phyloP scores from a whole-genome alignment of 257 asterid genomes.

The Osmanthus fragrans region DNA sequence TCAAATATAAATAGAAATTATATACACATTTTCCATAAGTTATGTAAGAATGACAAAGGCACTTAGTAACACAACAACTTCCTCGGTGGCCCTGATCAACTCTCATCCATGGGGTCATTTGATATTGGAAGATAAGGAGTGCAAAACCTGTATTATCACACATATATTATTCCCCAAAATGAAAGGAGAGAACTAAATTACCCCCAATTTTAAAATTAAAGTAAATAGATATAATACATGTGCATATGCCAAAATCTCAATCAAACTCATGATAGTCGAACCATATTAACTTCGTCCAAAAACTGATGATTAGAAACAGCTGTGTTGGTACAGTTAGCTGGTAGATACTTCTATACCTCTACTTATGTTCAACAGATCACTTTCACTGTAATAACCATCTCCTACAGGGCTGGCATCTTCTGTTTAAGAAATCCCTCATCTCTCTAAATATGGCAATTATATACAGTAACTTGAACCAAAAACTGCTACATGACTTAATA shows the following conservation, averaged over 20 bases:
- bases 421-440: not conserved
- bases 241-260: not conserved
- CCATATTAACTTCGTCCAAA: no score
- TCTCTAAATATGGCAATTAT: not conserved
- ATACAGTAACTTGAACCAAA: not conserved
- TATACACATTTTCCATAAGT: not conserved
- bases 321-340: not conserved
- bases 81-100: not conserved
- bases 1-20: not conserved
- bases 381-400: not conserved
- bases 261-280: no score
- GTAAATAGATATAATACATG: no score
- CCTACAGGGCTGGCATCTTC: not conserved
- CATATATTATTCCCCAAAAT: not conserved
- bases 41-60: not conserved
- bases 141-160: not conserved
- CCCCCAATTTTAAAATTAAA: not conserved
- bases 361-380: not conserved
- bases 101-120: not conserved
- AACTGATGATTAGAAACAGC: no score
- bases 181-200: not conserved
- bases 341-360: not conserved
- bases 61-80: not conserved
- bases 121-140: not conserved
- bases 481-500: not conserved